These are phyloP conservation scores for Platanus orientalis DNA, from an alignment of 164 flowering plant species.

Conservation along the genomic window DNA sequence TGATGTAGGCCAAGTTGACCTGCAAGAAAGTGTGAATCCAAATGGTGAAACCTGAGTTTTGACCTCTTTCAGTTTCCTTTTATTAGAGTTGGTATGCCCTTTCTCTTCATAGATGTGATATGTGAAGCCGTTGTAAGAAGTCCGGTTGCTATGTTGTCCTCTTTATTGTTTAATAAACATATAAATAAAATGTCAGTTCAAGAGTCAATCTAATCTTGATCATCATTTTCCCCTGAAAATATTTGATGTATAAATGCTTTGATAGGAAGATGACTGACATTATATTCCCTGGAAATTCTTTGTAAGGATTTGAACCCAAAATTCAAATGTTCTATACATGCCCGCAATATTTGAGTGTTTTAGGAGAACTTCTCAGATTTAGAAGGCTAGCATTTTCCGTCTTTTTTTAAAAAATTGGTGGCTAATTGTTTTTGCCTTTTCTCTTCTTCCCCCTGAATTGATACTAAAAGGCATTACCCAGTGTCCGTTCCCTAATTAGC, in stretches of 20 bases:
- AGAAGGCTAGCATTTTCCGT: no score
- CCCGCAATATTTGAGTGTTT: no score
- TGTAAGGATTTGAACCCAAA: no score
- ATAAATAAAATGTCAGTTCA: constrained; percentile 4
- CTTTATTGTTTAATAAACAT: constrained; percentile 6
- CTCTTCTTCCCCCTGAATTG: no score
- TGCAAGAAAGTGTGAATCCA: constrained; percentile 32
- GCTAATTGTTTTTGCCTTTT: no score
- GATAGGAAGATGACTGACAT: background rate
- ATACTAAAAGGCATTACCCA: no score
- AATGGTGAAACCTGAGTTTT: constrained; percentile 28
- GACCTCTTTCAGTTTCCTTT: background rate
- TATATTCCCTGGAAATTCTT: background rate
- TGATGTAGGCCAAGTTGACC: constrained; percentile 36
- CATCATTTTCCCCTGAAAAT: background rate
- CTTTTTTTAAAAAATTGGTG: no score
- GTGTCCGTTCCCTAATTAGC: no score
- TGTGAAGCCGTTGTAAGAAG: background rate
- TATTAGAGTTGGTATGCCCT: background rate
- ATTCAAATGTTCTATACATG: no score
- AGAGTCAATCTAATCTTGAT: constrained; percentile 4
- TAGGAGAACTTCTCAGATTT: no score
- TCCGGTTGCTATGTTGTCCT: background rate
- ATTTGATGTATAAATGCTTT: background rate
- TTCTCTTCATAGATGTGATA: background rate